Evolutionary conservation across 768 basidiomycete species (phyloP).

Genomic region (Boletales sp.): DNA sequence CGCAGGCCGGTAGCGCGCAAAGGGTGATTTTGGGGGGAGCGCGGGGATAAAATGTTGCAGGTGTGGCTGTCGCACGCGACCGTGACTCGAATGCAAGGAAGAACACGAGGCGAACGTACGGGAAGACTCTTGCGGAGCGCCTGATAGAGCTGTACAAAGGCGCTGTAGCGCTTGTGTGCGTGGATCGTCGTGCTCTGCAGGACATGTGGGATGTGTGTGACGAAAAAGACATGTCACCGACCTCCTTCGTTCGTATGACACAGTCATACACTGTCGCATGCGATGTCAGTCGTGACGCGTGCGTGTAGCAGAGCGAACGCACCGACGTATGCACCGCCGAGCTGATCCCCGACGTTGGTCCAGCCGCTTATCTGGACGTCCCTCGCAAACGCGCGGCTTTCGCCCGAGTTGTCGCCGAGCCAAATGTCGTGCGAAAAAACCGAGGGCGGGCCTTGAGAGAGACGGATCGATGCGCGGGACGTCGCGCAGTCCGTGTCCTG

Average conservation of each 20-base stretch:
- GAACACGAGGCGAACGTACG: slow-evolving; percentile 31
- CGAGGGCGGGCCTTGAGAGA: slow-evolving; percentile 43
- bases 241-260: slow-evolving; percentile 63
- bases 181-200: slow-evolving; percentile 58
- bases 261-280: slow-evolving; percentile 59
- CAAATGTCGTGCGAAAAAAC: slow-evolving; percentile 69
- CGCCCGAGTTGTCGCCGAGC: slow-evolving; percentile 58
- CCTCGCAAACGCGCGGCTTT: slow-evolving; percentile 54
- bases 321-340: slow-evolving; percentile 67
- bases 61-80: slow-evolving; percentile 32
- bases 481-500: slow-evolving; percentile 22
- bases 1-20: slow-evolving; percentile 61
- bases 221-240: slow-evolving; percentile 7
- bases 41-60: slow-evolving; percentile 48
- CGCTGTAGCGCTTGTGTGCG: slow-evolving; percentile 63
- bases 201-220: not conserved
- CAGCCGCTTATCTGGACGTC: slow-evolving; percentile 66
- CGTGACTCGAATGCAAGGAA: not conserved
- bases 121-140: slow-evolving; percentile 50
- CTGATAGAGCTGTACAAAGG: slow-evolving; percentile 53
- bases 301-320: slow-evolving; percentile 12
- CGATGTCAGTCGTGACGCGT: not conserved
- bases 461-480: slow-evolving; percentile 17
- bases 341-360: slow-evolving; percentile 67
- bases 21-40: slow-evolving; percentile 66